Evolutionary conservation across 2,329 filamentous ascomycete genomes (phyloP), one percentile per base, ranked within the genome.

Genomic region (Fusarium xyrophilum): DNA sequence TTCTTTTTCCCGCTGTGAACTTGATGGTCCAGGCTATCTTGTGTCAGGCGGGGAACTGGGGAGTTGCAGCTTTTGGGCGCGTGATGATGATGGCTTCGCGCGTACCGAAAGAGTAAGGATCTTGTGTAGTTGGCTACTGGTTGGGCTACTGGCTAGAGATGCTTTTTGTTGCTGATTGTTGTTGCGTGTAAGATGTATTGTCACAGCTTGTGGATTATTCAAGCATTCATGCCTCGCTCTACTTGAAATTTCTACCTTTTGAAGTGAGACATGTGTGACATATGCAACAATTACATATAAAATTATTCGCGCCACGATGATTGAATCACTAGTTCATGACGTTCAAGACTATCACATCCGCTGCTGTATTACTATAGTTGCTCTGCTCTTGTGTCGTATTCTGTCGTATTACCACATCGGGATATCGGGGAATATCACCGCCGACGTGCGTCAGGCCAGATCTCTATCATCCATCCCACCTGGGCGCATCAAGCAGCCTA

Each of bases 191-290:
- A 70, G 63, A 71, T 70, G 67, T 68, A 71, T 54, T 65, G 56
- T 65, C 72, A 63, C 71, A 74, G 63, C 70, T 69, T 67, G 63
- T 56, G 62, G 67, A 66, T 63, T 73, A 64, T 74, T 70, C 61
- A 67, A 70, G 42, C 66, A 65, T 68, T 63, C 62, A 61, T 52
- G 62, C 57, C 55, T 62, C 56, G 32, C 36, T 64, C 43, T 63
- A 47, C 33, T 25, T 44, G 33, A 60, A 56, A 10, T 25, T 27
- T 39, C 19, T n/a, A 17, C 35, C 40, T 52, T 25, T 19, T 23
- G 27, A 25, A 36, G 61, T 65, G 55, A 65, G 47, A 65, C 32
- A 65, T 60, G 36, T 50, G 43, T 51, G 21, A 50, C 33, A 21
- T 30, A 21, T 53, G 36, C 36, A n/a, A 46, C 30, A 28, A 40